phyloP scores from a whole-genome alignment of 257 asterid species.

The Primulina tabacum region DNA sequence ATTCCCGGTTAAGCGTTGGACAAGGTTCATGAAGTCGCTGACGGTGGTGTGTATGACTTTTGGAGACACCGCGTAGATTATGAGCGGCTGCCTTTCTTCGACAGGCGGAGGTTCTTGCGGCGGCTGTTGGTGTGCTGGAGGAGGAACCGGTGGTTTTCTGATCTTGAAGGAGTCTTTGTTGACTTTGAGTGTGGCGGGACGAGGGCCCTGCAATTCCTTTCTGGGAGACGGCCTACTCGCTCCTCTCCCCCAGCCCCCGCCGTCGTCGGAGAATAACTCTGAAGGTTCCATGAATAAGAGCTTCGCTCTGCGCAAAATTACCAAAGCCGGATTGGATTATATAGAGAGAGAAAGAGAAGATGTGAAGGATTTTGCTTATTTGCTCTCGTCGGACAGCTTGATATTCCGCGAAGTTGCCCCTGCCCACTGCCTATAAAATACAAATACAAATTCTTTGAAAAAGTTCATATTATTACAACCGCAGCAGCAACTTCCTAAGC shows the following conservation, averaged over 20 bases:
- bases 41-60: constrained; percentile 82
- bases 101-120: constrained; percentile 12
- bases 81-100: constrained; percentile 68
- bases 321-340: constrained; percentile 13
- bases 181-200: constrained; percentile 83
- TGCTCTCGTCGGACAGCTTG: neutral
- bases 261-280: constrained; percentile 42
- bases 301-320: constrained; percentile 12
- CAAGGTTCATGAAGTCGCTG: constrained; percentile 76
- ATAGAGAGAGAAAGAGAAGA: constrained; percentile 17
- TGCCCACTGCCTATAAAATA: neutral
- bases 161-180: constrained; percentile 85
- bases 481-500: too few species aligned
- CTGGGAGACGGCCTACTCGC: constrained; percentile 58
- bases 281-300: constrained; percentile 43
- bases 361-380: neutral
- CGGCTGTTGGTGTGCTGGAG: constrained; percentile 37
- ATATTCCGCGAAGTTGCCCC: neutral
- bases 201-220: constrained; percentile 81
- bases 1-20: constrained; percentile 90
- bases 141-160: constrained; percentile 79
- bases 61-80: constrained; percentile 85
- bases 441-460: neutral
- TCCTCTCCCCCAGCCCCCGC: constrained; percentile 18
- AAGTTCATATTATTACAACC: neutral